Evolutionary conservation across 352 stramenopile species (phyloP).

Genomic region (Thalassiosira oceanica): DNA sequence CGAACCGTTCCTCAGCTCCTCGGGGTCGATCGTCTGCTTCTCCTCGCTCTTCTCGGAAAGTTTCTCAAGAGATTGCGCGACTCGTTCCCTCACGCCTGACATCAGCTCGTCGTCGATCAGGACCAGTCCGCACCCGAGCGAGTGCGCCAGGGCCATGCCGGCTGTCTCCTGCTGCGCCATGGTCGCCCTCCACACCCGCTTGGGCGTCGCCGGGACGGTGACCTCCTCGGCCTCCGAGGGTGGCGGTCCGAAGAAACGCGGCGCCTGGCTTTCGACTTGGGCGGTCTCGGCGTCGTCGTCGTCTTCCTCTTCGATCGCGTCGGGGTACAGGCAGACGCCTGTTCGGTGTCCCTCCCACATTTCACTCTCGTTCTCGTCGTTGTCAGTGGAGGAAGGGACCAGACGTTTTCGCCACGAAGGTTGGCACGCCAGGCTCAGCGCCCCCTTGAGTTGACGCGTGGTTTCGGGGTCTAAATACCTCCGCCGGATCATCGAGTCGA

Average conservation of each 20-base stretch:
- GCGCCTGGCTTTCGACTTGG: neutral
- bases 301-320: conserved; percentile 14
- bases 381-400: conserved; percentile 19
- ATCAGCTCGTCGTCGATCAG: conserved; percentile 74
- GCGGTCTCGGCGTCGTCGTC: conserved; percentile 2
- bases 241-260: conserved; percentile 29
- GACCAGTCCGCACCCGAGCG: conserved; percentile 63
- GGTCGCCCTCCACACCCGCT: conserved; percentile 40
- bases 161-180: conserved; percentile 79
- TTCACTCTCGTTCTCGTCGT: conserved; percentile 36
- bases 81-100: conserved; percentile 42
- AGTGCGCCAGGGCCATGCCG: conserved; percentile 73
- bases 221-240: conserved; percentile 15
- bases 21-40: conserved; percentile 38
- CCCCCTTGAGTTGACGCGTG: conserved; percentile 51
- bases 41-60: conserved; percentile 5
- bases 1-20: conserved; percentile 51
- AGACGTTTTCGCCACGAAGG: conserved; percentile 64
- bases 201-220: conserved; percentile 11
- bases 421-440: conserved; percentile 72
- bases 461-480: conserved; percentile 51
- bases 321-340: conserved; percentile 45
- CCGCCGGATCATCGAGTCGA: conserved; percentile 35
- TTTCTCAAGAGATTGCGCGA: conserved; percentile 29
- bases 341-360: conserved; percentile 26